A percentile compares a stretch with the other conserved stretches of the same genome.
Conservation (phyloP, 208 protist genomes). For the Lotmaria passim region DNA sequence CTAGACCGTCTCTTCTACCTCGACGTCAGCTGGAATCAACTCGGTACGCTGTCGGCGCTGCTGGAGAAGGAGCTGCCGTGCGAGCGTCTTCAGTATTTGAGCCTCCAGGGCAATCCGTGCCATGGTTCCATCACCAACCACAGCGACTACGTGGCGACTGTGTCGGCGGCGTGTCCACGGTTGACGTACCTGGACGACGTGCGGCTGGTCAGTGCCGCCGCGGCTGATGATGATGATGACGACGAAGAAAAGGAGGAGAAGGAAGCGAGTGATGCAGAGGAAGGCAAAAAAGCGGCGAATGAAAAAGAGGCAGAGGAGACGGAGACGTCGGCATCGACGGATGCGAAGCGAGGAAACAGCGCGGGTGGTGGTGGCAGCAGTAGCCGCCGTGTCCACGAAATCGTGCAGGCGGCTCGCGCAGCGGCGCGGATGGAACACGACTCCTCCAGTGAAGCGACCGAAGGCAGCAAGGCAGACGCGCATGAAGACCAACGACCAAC, state of each 20-base stretch:
- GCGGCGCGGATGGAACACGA: background rate
- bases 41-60: constrained; percentile 36
- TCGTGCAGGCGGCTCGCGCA: background rate
- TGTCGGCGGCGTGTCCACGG: constrained; percentile 36
- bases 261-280: constrained; percentile 17
- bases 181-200: constrained; percentile 61
- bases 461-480: too few relatives aligned
- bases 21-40: constrained; percentile 62
- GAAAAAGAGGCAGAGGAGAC: background rate
- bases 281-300: background rate
- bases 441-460: background rate
- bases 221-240: constrained; percentile 18
- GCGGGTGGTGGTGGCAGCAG: background rate
- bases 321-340: background rate
- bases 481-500: background rate
- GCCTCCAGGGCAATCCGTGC: constrained; percentile 63
- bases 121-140: background rate
- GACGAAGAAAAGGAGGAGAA: constrained; percentile 8
- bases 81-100: constrained; percentile 52
- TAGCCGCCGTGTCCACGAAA: constrained; percentile 5
- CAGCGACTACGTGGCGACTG: constrained; percentile 11
- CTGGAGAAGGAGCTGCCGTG: constrained; percentile 57
- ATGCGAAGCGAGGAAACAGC: too few relatives aligned
- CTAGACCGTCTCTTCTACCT: constrained; percentile 64
- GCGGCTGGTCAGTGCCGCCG: constrained; percentile 15